Evolutionary conservation across 2,329 filamentous ascomycete genomes (phyloP).

Genomic region (Colletotrichum lupini): DNA sequence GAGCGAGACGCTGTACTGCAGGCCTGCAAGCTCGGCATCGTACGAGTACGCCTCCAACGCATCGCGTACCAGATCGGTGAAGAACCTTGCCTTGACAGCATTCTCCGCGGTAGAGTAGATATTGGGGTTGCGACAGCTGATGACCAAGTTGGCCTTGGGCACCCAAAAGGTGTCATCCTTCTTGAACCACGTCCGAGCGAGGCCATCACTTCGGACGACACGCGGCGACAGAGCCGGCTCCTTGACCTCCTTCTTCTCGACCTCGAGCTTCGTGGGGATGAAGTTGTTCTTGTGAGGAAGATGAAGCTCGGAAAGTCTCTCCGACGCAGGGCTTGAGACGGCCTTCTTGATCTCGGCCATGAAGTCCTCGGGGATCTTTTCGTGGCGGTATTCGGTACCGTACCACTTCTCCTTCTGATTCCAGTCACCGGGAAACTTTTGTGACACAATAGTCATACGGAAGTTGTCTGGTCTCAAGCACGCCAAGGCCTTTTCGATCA

Average conservation of each 20-base stretch:
- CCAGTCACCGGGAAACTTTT: constrained; percentile 86
- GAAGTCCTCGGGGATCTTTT: constrained; percentile 82
- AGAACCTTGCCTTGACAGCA: constrained; percentile 81
- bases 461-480: constrained; percentile 90
- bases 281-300: constrained; percentile 96
- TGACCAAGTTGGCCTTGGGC: constrained; percentile 88
- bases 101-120: constrained; percentile 84
- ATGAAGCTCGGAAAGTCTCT: constrained; percentile 78
- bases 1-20: constrained; percentile 83
- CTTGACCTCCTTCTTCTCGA: constrained; percentile 91
- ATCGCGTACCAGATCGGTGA: constrained; percentile 87
- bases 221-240: constrained; percentile 79
- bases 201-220: constrained; percentile 85
- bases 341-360: constrained; percentile 77
- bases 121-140: constrained; percentile 83
- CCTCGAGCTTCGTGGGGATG: constrained; percentile 90
- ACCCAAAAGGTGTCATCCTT: constrained; percentile 99
- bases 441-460: constrained; percentile 83
- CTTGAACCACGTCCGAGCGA: constrained; percentile 92
- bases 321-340: constrained; percentile 63
- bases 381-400: constrained; percentile 89
- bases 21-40: constrained; percentile 90
- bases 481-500: constrained; percentile 78
- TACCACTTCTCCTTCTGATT: constrained; percentile 96
- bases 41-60: constrained; percentile 94